Conservation (phyloP, 148 eudicot genomes). For the Diospyros lotus region DNA sequence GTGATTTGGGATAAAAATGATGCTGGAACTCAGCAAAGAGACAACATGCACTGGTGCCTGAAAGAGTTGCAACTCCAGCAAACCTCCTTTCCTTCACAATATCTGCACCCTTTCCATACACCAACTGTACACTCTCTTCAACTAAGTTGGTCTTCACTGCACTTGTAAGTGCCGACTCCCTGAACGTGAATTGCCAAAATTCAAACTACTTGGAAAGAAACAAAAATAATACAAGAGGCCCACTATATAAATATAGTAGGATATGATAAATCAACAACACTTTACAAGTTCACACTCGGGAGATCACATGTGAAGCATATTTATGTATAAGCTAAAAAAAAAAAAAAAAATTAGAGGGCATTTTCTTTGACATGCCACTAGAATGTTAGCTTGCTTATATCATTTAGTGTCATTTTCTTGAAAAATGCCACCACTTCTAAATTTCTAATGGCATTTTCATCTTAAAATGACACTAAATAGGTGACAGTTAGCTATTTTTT, state of each 20-base stretch:
- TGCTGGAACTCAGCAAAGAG: constrained; percentile 9
- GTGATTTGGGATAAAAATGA: constrained; percentile 6
- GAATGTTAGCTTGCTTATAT: too few relatives aligned
- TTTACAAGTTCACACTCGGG: background rate
- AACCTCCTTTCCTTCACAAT: constrained; percentile 1
- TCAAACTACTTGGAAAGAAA: background rate
- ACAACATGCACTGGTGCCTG: constrained; percentile 12
- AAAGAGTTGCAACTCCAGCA: constrained; percentile 4
- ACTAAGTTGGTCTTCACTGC: background rate
- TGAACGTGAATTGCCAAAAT: background rate
- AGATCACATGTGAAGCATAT: too few relatives aligned
- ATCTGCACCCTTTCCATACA: constrained; percentile 4
- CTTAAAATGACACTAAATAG: too few relatives aligned
- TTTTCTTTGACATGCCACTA: too few relatives aligned
- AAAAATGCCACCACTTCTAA: too few relatives aligned
- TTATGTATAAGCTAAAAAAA: too few relatives aligned
- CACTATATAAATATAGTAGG: background rate
- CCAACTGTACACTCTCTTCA: constrained; percentile 7
- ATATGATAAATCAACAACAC: background rate
- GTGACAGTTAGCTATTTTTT: too few relatives aligned
- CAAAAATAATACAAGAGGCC: background rate
- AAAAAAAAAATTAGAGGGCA: too few relatives aligned
- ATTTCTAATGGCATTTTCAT: too few relatives aligned
- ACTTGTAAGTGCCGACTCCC: constrained; percentile 7
- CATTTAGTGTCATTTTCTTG: too few relatives aligned